These are phyloP conservation scores for Schizonepeta tenuifolia DNA, from an alignment of 257 asterid genomes.

Conservation along the genomic window DNA sequence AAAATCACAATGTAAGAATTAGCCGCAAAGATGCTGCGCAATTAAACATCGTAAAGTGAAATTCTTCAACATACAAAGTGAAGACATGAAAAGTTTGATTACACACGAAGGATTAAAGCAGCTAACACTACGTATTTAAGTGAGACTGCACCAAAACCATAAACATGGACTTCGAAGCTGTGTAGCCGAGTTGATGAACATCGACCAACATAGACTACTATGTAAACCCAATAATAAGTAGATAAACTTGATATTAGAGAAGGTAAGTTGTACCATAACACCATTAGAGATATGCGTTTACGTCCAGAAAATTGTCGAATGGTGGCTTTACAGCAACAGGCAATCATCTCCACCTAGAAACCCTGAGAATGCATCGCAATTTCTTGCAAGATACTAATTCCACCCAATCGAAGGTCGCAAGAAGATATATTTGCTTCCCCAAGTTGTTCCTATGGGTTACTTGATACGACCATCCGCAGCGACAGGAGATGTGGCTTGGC, in stretches of 20 bases:
- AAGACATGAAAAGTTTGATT: not conserved
- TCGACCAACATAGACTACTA: constrained; percentile 4
- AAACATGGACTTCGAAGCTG: not conserved
- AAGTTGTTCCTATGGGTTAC: not conserved
- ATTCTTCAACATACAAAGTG: not conserved
- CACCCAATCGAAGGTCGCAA: not conserved
- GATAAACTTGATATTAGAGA: constrained; percentile 13
- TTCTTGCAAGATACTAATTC: not conserved
- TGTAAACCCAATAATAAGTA: not conserved
- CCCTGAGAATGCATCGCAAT: not conserved
- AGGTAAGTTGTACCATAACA: constrained; percentile 18
- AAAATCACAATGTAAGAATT: no score
- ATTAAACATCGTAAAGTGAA: not conserved
- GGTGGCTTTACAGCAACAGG: constrained; percentile 26
- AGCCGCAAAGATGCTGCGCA: not conserved
- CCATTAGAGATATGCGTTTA: constrained; percentile 9
- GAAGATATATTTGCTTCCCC: not conserved
- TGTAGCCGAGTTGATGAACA: constrained; percentile 6
- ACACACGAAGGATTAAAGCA: not conserved
- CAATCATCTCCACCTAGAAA: constrained; percentile 16
- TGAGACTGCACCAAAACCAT: not conserved
- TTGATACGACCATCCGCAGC: not conserved
- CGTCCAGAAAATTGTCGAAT: constrained; percentile 1
- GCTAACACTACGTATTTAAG: not conserved
- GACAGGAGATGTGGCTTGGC: not conserved